Evolutionary conservation across 305 asterid genomes (phyloP), one percentile per base, ranked within the genome.

Genomic region (Rubia tinctorum): DNA sequence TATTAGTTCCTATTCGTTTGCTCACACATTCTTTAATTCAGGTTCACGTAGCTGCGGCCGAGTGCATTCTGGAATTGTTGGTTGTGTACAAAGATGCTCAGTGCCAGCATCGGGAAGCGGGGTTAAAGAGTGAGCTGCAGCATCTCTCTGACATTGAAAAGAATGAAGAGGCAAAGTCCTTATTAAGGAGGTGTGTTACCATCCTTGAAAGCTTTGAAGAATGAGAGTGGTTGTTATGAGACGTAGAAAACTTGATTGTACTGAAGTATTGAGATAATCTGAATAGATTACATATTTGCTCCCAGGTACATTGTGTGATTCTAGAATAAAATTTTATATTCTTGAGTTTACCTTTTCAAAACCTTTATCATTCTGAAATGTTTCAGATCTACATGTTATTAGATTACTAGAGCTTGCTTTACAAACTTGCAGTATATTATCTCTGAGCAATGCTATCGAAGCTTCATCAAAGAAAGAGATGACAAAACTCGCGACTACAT

Each of bases 1-100:
- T 6, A 4, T 64, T 14, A 25, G 18, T 47, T 68, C 61, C 43
- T 25, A 10, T 25, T 12, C 0, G 15, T 25, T 49, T 25, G 3
- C 25, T 68, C 44, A 49, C 37, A 2, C 0, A 59, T 11, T 18
- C 20, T 12, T 47, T 45, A 55, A 15, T 60, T 69, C 96, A 94
- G 99, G 97, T 94, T 76, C 99, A 91, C 78, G 76, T 89, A 73
- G 95, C 92, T 58, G 97, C 91, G 62, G 85, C 92, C 5, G 97
- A 94, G 75, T 90, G 99, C 79, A 87, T 91, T 68, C 68, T 90
- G 75, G 96, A 88, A 77, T 75, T 91, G 77, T 81, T 88, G 34
- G 81, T 83, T 77, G 73, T 75, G 75, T 85, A 79, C 80, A 76
- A 4, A 63, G 84, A 75, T 49, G 78, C 73, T 64, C 82, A 84